phyloP scores from a whole-genome alignment of 148 eudicot species.

The Heliosperma pusillum region DNA sequence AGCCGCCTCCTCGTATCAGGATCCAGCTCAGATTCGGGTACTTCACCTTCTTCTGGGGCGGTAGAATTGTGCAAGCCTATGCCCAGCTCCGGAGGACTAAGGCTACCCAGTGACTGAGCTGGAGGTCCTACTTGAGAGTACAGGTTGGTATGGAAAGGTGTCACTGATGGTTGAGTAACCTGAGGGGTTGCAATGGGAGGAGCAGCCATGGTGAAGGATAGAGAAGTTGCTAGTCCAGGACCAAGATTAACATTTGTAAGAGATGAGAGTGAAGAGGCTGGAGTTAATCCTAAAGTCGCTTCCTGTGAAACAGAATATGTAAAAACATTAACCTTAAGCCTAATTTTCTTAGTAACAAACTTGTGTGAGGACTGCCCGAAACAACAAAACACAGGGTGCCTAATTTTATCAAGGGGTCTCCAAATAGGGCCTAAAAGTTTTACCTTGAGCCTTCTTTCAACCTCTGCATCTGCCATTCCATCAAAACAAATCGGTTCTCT shows the following conservation, averaged over 20 bases:
- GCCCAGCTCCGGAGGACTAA: constrained; percentile 48
- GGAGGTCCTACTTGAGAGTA: constrained; percentile 43
- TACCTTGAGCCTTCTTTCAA: constrained; percentile 92
- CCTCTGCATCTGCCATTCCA: constrained; percentile 88
- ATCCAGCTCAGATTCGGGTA: constrained; percentile 95
- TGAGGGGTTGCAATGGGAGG: constrained; percentile 44
- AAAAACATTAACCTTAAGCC: too few species aligned
- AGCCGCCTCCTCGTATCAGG: constrained; percentile 97
- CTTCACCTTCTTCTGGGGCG: constrained; percentile 96
- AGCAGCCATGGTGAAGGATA: constrained; percentile 42
- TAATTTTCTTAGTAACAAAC: too few species aligned
- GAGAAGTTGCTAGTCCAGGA: constrained; percentile 49
- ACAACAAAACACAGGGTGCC: constrained; percentile 6
- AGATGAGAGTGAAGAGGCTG: constrained; percentile 38
- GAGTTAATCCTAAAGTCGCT: constrained; percentile 45
- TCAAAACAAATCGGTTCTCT: constrained; percentile 63
- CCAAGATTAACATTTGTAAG: constrained; percentile 37
- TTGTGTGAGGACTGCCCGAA: too few species aligned
- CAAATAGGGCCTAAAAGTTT: constrained; percentile 1
- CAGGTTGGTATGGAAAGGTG: constrained; percentile 42
- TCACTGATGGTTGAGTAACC: constrained; percentile 42
- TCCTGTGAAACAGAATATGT: constrained; percentile 46
- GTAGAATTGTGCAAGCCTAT: constrained; percentile 73
- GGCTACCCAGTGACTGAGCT: constrained; percentile 49
- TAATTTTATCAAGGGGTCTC: too few species aligned